Evolutionary conservation across 2,329 filamentous ascomycete genomes (phyloP).

Genomic region (Phyllosticta paracitricarpa): DNA sequence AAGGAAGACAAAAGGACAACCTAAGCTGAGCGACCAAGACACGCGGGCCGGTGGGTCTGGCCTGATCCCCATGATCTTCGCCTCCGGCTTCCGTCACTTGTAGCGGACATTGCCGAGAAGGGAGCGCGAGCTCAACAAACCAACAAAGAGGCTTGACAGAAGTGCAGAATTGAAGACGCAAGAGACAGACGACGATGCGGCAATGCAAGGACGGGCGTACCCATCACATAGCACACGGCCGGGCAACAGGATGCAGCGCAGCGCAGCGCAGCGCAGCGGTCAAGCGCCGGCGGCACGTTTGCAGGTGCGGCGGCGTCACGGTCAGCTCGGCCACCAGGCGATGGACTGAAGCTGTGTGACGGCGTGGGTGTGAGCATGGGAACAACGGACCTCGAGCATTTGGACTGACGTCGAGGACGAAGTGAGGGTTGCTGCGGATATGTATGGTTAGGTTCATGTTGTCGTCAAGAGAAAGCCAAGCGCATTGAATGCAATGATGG

Average conservation of each 20-base stretch:
- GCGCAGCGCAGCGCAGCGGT: neutral
- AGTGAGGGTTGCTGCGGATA: neutral
- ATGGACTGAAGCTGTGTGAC: neutral
- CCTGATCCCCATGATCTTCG: constrained; percentile 8
- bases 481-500: neutral
- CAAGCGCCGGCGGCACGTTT: neutral
- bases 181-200: neutral
- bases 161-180: neutral
- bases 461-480: neutral
- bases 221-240: neutral
- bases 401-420: neutral
- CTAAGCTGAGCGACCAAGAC: neutral
- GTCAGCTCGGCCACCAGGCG: neutral
- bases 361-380: neutral
- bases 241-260: neutral
- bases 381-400: neutral
- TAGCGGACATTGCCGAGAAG: neutral
- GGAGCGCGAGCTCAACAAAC: neutral
- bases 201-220: neutral
- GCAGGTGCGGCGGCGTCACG: neutral
- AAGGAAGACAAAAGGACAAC: neutral
- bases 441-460: neutral
- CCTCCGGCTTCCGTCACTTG: neutral
- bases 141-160: neutral
- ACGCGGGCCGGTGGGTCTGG: neutral